Conservation (phyloP, 2,329 filamentous ascomycete species). For the Talaromyces verruculosus region DNA sequence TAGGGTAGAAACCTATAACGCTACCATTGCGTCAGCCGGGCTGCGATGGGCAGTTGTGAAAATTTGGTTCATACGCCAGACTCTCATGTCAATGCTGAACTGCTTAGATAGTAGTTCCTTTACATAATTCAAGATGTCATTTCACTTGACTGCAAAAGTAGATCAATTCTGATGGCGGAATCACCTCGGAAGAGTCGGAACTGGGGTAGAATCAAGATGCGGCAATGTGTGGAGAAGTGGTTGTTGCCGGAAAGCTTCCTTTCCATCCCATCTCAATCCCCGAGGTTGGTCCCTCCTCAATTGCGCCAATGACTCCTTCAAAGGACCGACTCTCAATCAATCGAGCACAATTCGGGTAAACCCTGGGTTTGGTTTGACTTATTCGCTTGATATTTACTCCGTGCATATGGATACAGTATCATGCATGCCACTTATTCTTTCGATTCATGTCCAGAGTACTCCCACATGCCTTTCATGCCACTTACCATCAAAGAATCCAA, state of each 20-base stretch:
- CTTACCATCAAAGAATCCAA: neutral
- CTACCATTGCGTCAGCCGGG: neutral
- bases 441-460: neutral
- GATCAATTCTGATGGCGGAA: neutral
- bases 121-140: no score
- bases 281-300: neutral
- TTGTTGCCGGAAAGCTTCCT: neutral
- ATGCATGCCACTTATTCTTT: no score
- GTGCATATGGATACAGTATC: neutral
- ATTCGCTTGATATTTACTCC: neutral
- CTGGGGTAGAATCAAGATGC: neutral
- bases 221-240: neutral
- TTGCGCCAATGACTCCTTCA: neutral
- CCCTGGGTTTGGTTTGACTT: neutral
- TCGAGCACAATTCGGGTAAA: neutral
- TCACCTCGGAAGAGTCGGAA: neutral
- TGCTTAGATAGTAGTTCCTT: neutral
- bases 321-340: neutral
- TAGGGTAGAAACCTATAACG: neutral
- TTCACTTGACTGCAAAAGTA: neutral
- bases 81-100: no score
- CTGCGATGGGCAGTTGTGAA: no score
- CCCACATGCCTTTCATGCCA: neutral
- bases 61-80: no score
- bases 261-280: neutral